Evolutionary conservation across 495 filamentous ascomycete genomes (phyloP).

Genomic region (Aspergillus sclerotioniger): DNA sequence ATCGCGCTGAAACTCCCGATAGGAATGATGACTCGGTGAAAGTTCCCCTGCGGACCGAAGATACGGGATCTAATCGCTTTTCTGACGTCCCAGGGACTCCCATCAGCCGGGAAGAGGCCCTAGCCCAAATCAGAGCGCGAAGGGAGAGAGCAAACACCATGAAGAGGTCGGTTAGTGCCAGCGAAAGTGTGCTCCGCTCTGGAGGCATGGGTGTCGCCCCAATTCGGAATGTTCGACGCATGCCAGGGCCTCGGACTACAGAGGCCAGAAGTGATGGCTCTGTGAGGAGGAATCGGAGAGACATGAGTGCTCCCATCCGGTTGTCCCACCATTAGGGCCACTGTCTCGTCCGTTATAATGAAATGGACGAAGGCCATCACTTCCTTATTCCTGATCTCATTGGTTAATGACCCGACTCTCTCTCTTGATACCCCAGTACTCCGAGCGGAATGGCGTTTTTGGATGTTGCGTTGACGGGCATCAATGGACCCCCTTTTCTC

Average conservation of each 20-base stretch:
- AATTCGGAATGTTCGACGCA: conserved; percentile 30
- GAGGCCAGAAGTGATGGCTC: conserved; percentile 31
- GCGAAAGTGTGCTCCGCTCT: conserved; percentile 32
- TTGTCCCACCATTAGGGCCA: conserved; percentile 32
- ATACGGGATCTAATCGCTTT: conserved; percentile 24
- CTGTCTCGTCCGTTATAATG: neutral
- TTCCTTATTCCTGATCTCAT: neutral
- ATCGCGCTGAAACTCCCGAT: conserved; percentile 1
- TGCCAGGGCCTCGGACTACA: conserved; percentile 35
- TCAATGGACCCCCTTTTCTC: conserved; percentile 1
- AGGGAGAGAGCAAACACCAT: conserved; percentile 47
- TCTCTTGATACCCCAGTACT: conserved; percentile 24
- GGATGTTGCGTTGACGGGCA: neutral
- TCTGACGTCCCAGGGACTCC: conserved; percentile 37
- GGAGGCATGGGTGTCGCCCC: conserved; percentile 27
- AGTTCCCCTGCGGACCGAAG: conserved; percentile 33
- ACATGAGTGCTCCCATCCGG: conserved; percentile 41
- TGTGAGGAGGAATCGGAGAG: conserved; percentile 31
- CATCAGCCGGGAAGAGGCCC: conserved; percentile 49
- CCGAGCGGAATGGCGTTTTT: conserved; percentile 22
- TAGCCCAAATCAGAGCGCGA: conserved; percentile 51
- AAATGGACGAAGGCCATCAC: neutral
- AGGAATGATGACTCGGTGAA: conserved; percentile 28
- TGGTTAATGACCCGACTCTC: conserved; percentile 10
- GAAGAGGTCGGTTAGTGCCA: conserved; percentile 42